phyloP scores from a whole-genome alignment of 371 early-diverging fungal genomes.

The Lichtheimia hyalospora region DNA sequence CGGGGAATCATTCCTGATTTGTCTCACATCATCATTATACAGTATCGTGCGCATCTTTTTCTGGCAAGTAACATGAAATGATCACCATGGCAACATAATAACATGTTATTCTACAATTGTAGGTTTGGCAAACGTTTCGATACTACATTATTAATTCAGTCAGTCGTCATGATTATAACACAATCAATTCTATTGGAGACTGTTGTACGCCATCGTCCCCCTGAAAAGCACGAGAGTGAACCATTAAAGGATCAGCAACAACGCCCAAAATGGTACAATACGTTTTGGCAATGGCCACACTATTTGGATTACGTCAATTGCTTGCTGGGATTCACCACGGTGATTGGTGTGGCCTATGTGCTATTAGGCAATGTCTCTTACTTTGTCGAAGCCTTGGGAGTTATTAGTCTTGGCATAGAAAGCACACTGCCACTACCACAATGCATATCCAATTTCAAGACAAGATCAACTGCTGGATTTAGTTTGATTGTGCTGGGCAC shows the following conservation, averaged over 20 bases:
- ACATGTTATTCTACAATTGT: neutral
- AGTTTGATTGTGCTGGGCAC: constrained; percentile 36
- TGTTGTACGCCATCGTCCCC: constrained; percentile 29
- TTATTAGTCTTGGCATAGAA: constrained; percentile 55
- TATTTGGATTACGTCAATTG: constrained; percentile 49
- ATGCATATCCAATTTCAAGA: constrained; percentile 50
- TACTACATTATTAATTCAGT: constrained; percentile 55
- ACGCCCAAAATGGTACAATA: neutral
- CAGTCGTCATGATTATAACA: constrained; percentile 58
- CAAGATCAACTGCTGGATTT: constrained; percentile 58
- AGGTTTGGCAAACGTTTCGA: constrained; percentile 63
- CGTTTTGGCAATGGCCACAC: constrained; percentile 42
- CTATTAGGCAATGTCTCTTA: constrained; percentile 22
- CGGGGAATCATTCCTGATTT: neutral
- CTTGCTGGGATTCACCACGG: constrained; percentile 36
- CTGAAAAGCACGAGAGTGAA: constrained; percentile 1
- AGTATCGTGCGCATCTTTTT: constrained; percentile 23
- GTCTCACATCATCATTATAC: neutral
- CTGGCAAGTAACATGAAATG: constrained; percentile 10
- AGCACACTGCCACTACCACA: constrained; percentile 66
- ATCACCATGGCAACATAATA: no score
- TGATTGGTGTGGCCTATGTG: constrained; percentile 31
- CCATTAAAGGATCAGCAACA: neutral
- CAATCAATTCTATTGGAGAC: constrained; percentile 57
- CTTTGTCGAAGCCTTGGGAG: constrained; percentile 41